These are phyloP conservation scores for Xerocomus cyaneibrunnescens DNA, from an alignment of 1,284 basidiomycete species.

Conservation along the genomic window DNA sequence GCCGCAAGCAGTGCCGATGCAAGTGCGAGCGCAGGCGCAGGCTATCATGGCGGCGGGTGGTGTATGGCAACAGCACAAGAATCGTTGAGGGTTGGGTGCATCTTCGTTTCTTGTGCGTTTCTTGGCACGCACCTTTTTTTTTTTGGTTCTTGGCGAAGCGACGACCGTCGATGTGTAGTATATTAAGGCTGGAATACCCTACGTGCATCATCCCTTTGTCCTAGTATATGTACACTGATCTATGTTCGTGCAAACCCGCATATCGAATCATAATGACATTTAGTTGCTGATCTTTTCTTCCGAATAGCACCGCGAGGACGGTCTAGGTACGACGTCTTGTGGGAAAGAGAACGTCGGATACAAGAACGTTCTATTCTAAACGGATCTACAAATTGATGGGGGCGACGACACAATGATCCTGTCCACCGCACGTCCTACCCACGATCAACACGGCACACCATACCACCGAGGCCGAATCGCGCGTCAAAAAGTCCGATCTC, in stretches of 20 bases:
- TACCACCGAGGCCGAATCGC: neutral
- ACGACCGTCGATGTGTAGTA: neutral
- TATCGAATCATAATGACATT: neutral
- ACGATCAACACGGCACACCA: neutral
- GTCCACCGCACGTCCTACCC: neutral
- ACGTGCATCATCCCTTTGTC: neutral
- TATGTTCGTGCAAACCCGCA: neutral
- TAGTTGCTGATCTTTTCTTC: neutral
- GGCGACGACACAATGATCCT: neutral
- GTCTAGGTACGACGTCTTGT: neutral
- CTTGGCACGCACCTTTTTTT: neutral
- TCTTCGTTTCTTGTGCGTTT: neutral
- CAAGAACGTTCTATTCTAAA: neutral
- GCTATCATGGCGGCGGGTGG: constrained; percentile 6
- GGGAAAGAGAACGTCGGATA: neutral
- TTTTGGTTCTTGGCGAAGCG: neutral
- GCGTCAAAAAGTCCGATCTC: neutral
- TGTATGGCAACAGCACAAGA: constrained; percentile 5
- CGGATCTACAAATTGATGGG: neutral
- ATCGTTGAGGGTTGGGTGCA: constrained; percentile 1
- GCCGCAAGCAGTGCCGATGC: neutral
- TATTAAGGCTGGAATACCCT: constrained; percentile 3
- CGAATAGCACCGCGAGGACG: neutral
- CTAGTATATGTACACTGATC: constrained; percentile 3
- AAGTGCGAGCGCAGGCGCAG: neutral